These are phyloP conservation scores for Eucalyptus virginea DNA, from an alignment of 345 rosid genomes.

Conservation along the genomic window DNA sequence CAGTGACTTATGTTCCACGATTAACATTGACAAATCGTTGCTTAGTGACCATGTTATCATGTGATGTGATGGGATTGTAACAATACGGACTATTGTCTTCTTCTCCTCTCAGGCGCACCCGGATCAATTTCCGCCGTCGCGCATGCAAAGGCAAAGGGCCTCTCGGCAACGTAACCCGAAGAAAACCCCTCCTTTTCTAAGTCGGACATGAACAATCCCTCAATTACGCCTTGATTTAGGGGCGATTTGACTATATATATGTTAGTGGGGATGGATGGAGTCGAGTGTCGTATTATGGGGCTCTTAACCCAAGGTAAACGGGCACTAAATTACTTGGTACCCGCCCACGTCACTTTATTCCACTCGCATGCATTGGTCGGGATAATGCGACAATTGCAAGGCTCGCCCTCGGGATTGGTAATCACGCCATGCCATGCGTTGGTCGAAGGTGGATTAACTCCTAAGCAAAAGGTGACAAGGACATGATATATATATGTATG, in stretches of 20 bases:
- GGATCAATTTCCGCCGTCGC: background rate
- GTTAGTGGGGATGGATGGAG: background rate
- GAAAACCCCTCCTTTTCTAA: background rate
- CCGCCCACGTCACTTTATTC: background rate
- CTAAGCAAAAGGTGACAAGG: background rate
- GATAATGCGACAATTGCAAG: background rate
- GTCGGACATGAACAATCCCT: conserved; percentile 5
- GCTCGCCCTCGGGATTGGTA: background rate
- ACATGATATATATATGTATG: no score
- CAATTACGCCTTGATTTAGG: conserved; percentile 47
- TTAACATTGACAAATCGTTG: background rate
- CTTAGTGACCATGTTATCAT: background rate
- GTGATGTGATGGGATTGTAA: background rate
- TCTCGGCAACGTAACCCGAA: background rate
- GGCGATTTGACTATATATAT: background rate
- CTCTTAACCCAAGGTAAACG: background rate
- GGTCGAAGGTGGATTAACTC: background rate
- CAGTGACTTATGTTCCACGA: background rate
- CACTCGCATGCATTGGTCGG: background rate
- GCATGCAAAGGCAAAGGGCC: background rate
- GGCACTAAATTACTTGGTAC: background rate
- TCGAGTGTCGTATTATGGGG: background rate
- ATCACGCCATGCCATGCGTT: background rate
- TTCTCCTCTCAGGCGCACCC: background rate
- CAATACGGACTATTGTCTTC: background rate